phyloP scores from a whole-genome alignment of 176 grass and related monocot species.

The Oryza longistaminata region DNA sequence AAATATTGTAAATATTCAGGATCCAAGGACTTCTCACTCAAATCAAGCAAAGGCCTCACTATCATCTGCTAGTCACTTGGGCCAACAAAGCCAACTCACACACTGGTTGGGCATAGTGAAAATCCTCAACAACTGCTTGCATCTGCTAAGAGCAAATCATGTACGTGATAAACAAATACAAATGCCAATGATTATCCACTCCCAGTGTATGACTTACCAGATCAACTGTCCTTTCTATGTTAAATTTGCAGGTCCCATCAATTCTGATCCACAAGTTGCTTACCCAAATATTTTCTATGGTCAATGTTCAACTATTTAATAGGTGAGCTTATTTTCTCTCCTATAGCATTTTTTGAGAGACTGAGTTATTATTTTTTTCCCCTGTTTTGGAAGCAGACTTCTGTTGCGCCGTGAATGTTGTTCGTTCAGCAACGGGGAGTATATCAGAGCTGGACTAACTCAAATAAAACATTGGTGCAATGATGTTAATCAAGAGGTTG shows the following conservation, averaged over 20 bases:
- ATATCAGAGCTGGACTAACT: conserved; percentile 69
- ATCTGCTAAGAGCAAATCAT: conserved; percentile 65
- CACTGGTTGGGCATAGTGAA: conserved; percentile 64
- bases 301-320: conserved; percentile 84
- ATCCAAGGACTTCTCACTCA: conserved; percentile 45
- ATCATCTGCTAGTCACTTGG: conserved; percentile 28
- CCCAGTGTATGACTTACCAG: conserved; percentile 3
- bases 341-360: conserved; percentile 29
- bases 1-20: conserved; percentile 41
- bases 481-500: conserved; percentile 73
- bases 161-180: conserved; percentile 41
- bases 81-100: conserved; percentile 40
- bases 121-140: conserved; percentile 60
- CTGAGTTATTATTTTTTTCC: conserved; percentile 11
- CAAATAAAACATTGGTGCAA: conserved; percentile 82
- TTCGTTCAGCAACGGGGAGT: conserved; percentile 89
- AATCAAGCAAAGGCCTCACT: conserved; percentile 45
- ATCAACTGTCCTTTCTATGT: conserved; percentile 7
- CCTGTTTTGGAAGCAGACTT: conserved; percentile 49
- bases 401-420: conserved; percentile 78
- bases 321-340: conserved; percentile 50
- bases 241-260: conserved; percentile 65
- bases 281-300: conserved; percentile 74
- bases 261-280: conserved; percentile 76
- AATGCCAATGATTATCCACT: conserved; percentile 20